A percentile compares a stretch with the other conserved stretches of the same genome.
phyloP scores from a whole-genome alignment of 2,329 filamentous ascomycete species.

The Colletotrichum acutatum region DNA sequence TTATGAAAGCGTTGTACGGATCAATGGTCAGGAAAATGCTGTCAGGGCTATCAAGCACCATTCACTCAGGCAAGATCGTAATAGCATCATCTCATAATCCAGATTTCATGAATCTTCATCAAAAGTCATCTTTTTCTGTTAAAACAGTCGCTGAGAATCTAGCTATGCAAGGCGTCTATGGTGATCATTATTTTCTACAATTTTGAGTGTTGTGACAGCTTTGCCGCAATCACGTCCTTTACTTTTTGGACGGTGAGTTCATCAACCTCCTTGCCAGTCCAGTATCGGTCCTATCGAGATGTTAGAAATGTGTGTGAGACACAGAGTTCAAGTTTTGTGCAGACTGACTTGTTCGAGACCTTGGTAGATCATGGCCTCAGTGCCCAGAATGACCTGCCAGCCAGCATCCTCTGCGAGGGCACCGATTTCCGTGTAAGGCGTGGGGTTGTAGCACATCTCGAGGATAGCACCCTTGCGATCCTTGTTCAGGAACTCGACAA shows the following conservation, averaged over 20 bases:
- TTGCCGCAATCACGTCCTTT: conserved; percentile 60
- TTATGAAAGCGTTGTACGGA: not conserved
- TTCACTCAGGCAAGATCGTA: not conserved
- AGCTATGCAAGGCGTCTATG: conserved; percentile 16
- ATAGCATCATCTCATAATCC: too few species aligned
- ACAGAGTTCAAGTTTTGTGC: fast-evolving
- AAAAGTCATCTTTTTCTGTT: not conserved
- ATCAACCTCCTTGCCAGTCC: conserved; percentile 71
- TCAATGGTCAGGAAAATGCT: too few species aligned
- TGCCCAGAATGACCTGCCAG: conserved; percentile 81
- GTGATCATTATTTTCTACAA: conserved; percentile 37
- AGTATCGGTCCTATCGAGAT: conserved; percentile 56
- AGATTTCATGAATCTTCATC: not conserved
- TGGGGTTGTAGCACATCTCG: conserved; percentile 87
- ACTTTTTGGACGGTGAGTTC: conserved; percentile 71
- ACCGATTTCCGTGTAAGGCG: conserved; percentile 74
- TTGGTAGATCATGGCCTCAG: conserved; percentile 82
- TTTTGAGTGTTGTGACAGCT: conserved; percentile 50
- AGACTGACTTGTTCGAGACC: conserved; percentile 71
- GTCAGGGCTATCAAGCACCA: too few species aligned
- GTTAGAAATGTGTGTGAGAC: not conserved
- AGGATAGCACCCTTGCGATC: conserved; percentile 74
- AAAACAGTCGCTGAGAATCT: conserved; percentile 28
- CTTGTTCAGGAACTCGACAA: conserved; percentile 58
- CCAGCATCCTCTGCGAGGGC: conserved; percentile 68